phyloP scores from a whole-genome alignment of 2,329 filamentous ascomycete genomes.

The Apiospora koreana region DNA sequence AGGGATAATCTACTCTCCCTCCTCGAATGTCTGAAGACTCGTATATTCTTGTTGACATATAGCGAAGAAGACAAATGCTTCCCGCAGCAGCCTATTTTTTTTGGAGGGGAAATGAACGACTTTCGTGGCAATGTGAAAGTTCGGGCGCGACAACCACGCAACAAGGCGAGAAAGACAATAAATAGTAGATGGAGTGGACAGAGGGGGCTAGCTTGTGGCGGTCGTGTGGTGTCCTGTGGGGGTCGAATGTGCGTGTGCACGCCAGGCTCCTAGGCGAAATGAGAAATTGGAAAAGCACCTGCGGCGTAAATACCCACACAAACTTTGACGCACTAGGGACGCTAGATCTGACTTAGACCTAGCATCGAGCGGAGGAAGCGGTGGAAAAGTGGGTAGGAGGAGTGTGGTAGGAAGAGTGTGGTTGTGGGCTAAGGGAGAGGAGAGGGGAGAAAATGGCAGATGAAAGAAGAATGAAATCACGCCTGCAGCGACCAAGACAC shows the following conservation, averaged over 20 bases:
- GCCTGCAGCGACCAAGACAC: no score
- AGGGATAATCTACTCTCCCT: neutral
- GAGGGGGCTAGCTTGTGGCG: neutral
- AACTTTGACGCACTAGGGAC: conserved; percentile 4
- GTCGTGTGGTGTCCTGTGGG: neutral
- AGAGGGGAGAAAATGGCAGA: no score
- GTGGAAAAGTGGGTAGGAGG: neutral
- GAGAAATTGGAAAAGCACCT: neutral
- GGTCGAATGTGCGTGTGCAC: neutral
- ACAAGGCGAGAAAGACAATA: neutral
- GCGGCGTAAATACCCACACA: neutral
- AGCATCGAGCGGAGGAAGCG: neutral
- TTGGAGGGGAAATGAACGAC: neutral
- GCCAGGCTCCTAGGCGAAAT: neutral
- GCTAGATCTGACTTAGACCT: neutral
- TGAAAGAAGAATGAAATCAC: no score
- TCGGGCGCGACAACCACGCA: conserved; percentile 1
- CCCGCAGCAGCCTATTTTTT: neutral
- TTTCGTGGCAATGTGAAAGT: neutral
- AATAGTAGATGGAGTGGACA: conserved; percentile 11
- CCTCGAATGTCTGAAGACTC: neutral
- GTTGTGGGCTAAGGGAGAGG: no score
- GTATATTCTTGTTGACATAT: neutral
- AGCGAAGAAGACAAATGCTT: no score
- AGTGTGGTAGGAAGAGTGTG: neutral